phyloP scores from a whole-genome alignment of 768 basidiomycete genomes.

The Glaciozyma martinii region DNA sequence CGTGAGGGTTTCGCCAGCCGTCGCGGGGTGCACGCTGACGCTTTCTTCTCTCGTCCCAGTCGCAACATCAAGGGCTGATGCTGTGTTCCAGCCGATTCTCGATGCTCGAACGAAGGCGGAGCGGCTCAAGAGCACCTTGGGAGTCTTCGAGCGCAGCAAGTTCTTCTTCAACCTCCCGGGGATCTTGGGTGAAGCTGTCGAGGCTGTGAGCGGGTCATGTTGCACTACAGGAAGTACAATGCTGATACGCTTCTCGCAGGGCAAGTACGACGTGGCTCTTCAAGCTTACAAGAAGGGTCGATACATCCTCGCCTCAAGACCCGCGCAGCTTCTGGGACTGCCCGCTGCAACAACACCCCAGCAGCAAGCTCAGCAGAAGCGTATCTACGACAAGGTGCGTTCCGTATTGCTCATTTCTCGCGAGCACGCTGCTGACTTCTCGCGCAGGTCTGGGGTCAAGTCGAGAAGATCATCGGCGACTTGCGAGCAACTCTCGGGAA shows the following conservation, averaged over 20 bases:
- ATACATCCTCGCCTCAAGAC: slow-evolving; percentile 77
- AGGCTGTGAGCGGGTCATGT: slow-evolving; percentile 55
- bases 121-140: slow-evolving; percentile 80
- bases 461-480: slow-evolving; percentile 88
- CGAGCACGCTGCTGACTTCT: background rate
- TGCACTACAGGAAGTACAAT: background rate
- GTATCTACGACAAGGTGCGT: slow-evolving; percentile 72
- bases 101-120: slow-evolving; percentile 93
- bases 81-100: slow-evolving; percentile 89
- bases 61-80: slow-evolving; percentile 84
- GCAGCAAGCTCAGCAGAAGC: slow-evolving; percentile 71
- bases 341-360: slow-evolving; percentile 50
- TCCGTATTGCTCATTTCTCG: background rate
- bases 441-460: slow-evolving; percentile 69
- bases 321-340: slow-evolving; percentile 58
- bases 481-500: slow-evolving; percentile 68
- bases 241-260: slow-evolving; percentile 47
- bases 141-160: slow-evolving; percentile 90
- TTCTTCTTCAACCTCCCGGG: slow-evolving; percentile 99
- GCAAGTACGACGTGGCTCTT: slow-evolving; percentile 84
- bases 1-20: slow-evolving; percentile 46
- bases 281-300: slow-evolving; percentile 97
- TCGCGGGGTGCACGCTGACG: background rate
- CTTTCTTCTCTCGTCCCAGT: slow-evolving; percentile 45
- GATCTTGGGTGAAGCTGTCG: slow-evolving; percentile 75